These are phyloP conservation scores for Combretum micranthum DNA, from an alignment of 345 rosid species.

Conservation along the genomic window DNA sequence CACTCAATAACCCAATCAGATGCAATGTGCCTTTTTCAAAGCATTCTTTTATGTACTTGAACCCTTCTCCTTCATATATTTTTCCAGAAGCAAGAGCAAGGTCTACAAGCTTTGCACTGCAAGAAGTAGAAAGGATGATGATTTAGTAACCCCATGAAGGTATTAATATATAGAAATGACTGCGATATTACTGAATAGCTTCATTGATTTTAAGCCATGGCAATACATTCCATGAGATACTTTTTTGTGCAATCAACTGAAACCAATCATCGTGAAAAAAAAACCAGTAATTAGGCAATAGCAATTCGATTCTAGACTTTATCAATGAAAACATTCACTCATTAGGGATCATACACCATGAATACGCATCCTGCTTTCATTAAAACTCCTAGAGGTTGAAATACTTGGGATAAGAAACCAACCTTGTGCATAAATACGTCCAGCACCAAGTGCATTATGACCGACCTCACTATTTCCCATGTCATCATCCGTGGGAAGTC, in stretches of 20 bases:
- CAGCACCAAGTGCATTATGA: slow-evolving; percentile 97
- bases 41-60: slow-evolving; percentile 55
- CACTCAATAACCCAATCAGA: slow-evolving; percentile 86
- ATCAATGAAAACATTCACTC: too few species aligned
- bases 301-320: too few species aligned
- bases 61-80: slow-evolving; percentile 78
- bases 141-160: too few species aligned
- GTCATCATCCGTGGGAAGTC: slow-evolving; percentile 94
- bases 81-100: slow-evolving; percentile 83
- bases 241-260: background rate
- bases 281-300: too few species aligned
- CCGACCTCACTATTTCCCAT: slow-evolving; percentile 99
- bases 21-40: slow-evolving; percentile 64
- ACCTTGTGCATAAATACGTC: slow-evolving; percentile 95
- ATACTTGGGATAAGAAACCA: slow-evolving; percentile 1
- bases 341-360: too few species aligned
- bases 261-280: too few species aligned
- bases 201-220: too few species aligned
- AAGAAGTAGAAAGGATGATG: slow-evolving; percentile 7
- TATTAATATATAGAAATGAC: too few species aligned
- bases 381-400: background rate
- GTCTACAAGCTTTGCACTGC: slow-evolving; percentile 92
- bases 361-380: too few species aligned
- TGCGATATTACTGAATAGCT: too few species aligned
- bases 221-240: too few species aligned